phyloP scores from a whole-genome alignment of 805 yeast genomes.

The Torulaspora franciscae region DNA sequence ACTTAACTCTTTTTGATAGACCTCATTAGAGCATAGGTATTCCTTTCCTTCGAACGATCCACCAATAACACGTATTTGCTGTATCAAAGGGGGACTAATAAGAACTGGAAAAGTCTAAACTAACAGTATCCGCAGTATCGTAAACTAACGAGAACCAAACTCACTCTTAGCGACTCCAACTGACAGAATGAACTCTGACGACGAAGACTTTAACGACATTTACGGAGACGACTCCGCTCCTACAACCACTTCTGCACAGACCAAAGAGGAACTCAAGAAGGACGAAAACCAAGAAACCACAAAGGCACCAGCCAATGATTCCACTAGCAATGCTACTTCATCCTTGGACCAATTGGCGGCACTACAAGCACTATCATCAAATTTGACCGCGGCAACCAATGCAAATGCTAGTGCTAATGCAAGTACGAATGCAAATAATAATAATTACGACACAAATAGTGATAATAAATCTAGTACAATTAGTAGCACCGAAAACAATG shows the following conservation, averaged over 20 bases:
- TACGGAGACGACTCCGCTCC: conserved; percentile 43
- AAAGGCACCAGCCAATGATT: conserved; percentile 18
- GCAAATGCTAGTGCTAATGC: conserved; percentile 15
- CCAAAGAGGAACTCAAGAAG: conserved; percentile 15
- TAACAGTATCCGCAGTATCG: neutral
- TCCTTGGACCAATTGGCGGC: conserved; percentile 35
- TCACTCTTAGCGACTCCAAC: neutral
- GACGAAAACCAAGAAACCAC: conserved; percentile 13
- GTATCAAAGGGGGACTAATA: neutral
- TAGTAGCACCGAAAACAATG: conserved; percentile 10
- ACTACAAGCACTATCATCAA: conserved; percentile 34
- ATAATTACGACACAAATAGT: conserved; percentile 15
- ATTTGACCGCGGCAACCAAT: conserved; percentile 26
- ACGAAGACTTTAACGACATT: conserved; percentile 94
- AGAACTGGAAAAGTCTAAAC: neutral
- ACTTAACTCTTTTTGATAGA: conserved; percentile 11
- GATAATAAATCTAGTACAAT: conserved; percentile 14
- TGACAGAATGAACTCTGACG: conserved; percentile 63
- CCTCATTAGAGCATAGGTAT: conserved; percentile 8
- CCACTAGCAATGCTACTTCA: conserved; percentile 19
- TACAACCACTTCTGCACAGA: conserved; percentile 13
- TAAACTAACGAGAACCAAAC: neutral
- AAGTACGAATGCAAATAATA: conserved; percentile 16
- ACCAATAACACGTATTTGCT: neutral
- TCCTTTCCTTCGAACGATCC: neutral